Conservation (phyloP, 2,329 filamentous ascomycete species). For the Pezicula radicicola region DNA sequence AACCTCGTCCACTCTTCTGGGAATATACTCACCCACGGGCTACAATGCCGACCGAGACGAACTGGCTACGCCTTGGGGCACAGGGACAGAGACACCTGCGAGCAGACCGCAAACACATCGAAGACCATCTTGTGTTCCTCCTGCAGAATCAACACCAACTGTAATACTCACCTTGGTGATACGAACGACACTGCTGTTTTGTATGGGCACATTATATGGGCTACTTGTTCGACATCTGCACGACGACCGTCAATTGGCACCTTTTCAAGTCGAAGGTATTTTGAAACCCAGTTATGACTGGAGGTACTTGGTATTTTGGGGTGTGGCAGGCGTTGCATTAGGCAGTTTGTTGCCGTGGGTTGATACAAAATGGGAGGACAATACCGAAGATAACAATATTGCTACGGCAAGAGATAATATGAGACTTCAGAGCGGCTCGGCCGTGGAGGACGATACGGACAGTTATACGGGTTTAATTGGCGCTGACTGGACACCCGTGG, state of each 20-base stretch:
- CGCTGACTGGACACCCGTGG: slow-evolving; percentile 73
- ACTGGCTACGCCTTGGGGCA: slow-evolving; percentile 71
- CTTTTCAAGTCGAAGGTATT: slow-evolving; percentile 49
- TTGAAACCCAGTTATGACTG: slow-evolving; percentile 46
- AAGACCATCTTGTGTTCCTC: slow-evolving; percentile 19
- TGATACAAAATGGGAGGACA: slow-evolving; percentile 69
- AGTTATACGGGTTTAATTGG: slow-evolving; percentile 34
- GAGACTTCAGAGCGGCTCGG: slow-evolving; percentile 20
- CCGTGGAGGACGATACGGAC: slow-evolving; percentile 15
- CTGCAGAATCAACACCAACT: slow-evolving; percentile 25
- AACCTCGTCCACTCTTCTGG: slow-evolving; percentile 83
- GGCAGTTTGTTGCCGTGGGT: slow-evolving; percentile 83
- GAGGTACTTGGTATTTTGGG: slow-evolving; percentile 79
- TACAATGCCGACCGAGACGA: slow-evolving; percentile 53
- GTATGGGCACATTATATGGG: slow-evolving; percentile 80
- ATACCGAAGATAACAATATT: slow-evolving; percentile 22
- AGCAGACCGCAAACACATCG: slow-evolving; percentile 1
- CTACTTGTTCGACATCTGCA: slow-evolving; percentile 78
- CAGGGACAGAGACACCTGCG: slow-evolving; percentile 67
- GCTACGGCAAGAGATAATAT: slow-evolving; percentile 5
- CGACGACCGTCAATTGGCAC: slow-evolving; percentile 60
- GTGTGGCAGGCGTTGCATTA: slow-evolving; percentile 70
- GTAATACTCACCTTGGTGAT: slow-evolving; percentile 43
- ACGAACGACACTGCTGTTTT: slow-evolving; percentile 66
- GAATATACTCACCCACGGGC: slow-evolving; percentile 77